phyloP scores from a whole-genome alignment of 1,284 basidiomycete genomes.

The Apiotrichum veenhuisii region DNA sequence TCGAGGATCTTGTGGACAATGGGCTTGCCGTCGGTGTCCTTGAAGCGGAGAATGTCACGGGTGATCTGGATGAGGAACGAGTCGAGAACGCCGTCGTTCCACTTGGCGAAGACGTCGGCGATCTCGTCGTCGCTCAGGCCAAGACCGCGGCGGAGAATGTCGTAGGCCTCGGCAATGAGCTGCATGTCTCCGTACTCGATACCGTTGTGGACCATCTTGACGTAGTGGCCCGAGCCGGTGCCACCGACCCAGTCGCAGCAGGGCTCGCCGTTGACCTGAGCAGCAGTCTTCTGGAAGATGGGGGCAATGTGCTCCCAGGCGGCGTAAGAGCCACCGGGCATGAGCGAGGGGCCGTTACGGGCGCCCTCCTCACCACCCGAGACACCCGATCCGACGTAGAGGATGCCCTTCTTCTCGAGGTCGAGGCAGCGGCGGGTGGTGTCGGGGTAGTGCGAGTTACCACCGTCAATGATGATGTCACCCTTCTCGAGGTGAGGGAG shows the following conservation, averaged over 20 bases:
- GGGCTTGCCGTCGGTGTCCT: conserved; percentile 83
- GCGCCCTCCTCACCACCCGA: conserved; percentile 99
- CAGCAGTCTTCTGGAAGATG: conserved; percentile 97
- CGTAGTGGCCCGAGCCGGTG: conserved; percentile 97
- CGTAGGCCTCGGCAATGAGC: conserved; percentile 96
- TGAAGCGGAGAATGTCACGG: conserved; percentile 89
- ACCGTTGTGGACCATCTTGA: conserved; percentile 58
- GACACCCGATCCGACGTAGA: conserved; percentile 98
- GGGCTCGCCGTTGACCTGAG: conserved; percentile 90
- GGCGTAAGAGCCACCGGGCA: conserved; percentile 93
- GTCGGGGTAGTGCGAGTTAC: conserved; percentile 99
- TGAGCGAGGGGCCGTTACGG: conserved; percentile 93
- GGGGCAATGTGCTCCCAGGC: conserved; percentile 97
- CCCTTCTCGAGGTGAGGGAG: conserved; percentile 60
- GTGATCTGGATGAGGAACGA: conserved; percentile 99
- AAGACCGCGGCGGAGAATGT: conserved; percentile 96
- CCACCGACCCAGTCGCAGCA: conserved; percentile 99
- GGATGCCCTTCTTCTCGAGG: conserved; percentile 87
- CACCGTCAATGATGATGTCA: conserved; percentile 98
- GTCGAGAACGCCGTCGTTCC: conserved; percentile 99
- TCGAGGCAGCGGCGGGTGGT: conserved; percentile 91
- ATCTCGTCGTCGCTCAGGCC: conserved; percentile 80
- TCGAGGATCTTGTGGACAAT: conserved; percentile 93
- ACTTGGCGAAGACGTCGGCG: conserved; percentile 79
- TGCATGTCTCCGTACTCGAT: conserved; percentile 99